Percentiles rank a stretch among this genome's conserved stretches.
Conservation (phyloP, 345 rosid species). For the Dipteronia sinensis region DNA sequence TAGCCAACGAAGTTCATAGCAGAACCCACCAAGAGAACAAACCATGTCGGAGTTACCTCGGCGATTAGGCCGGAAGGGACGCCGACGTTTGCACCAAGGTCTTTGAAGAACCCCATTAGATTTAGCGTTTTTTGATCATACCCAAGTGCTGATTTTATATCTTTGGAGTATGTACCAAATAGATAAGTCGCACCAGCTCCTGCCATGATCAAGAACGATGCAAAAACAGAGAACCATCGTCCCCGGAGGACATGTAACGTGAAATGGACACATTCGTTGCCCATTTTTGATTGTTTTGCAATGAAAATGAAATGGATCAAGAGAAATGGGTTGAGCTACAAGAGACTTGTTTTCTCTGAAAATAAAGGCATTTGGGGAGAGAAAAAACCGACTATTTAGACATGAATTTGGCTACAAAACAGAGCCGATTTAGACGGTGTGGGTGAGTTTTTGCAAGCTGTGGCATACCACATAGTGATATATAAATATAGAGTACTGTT, state of each 20-base stretch:
- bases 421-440: too few relatives aligned
- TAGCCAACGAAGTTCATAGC: conserved; percentile 84
- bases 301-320: neutral
- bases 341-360: neutral
- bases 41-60: conserved; percentile 90
- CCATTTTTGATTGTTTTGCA: neutral
- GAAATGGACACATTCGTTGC: conserved; percentile 37
- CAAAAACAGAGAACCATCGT: conserved; percentile 91
- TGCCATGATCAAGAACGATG: conserved; percentile 83
- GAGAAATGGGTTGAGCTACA: neutral
- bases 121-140: conserved; percentile 84
- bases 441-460: too few relatives aligned
- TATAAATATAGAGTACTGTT: too few relatives aligned
- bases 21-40: conserved; percentile 71
- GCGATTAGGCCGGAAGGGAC: conserved; percentile 79
- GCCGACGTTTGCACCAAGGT: conserved; percentile 86
- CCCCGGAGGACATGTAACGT: conserved; percentile 52
- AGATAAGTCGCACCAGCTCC: conserved; percentile 91
- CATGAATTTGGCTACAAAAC: neutral
- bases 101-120: conserved; percentile 81
- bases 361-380: neutral
- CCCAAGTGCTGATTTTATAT: conserved; percentile 69
- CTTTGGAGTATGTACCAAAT: conserved; percentile 79
- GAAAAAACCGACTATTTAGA: neutral
- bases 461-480: too few relatives aligned